Evolutionary conservation across 2,329 filamentous ascomycete species (phyloP).

Genomic region (Verticillium albo-atrum): DNA sequence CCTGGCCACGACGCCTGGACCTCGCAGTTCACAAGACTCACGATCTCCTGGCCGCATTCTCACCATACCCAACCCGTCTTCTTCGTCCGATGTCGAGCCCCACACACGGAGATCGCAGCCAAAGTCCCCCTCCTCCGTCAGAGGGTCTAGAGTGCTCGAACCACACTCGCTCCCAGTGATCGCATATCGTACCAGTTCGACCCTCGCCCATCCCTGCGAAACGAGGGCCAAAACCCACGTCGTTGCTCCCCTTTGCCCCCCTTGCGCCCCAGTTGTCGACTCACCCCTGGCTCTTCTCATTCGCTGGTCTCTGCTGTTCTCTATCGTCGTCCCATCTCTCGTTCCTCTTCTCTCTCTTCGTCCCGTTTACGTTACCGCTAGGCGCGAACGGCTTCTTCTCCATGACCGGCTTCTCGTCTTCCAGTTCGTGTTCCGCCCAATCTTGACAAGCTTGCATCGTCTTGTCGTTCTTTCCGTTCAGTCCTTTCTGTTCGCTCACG

Average conservation of each 20-base stretch:
- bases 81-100: not conserved
- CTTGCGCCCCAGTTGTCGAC: not conserved
- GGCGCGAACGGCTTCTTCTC: slow-evolving; percentile 3
- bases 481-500: slow-evolving; percentile 7
- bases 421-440: not conserved
- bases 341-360: not conserved
- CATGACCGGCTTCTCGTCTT: slow-evolving; percentile 6
- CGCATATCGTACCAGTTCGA: slow-evolving; percentile 10
- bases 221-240: slow-evolving; percentile 1
- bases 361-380: not conserved
- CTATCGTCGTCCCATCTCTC: slow-evolving; percentile 5
- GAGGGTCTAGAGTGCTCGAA: not conserved
- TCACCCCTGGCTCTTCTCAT: not conserved
- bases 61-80: not conserved
- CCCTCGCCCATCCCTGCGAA: slow-evolving; percentile 1
- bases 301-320: not conserved
- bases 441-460: not conserved
- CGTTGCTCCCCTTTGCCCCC: not conserved
- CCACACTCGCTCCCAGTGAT: not conserved
- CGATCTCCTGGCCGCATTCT: not conserved
- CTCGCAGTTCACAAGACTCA: not conserved
- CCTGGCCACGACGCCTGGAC: not conserved
- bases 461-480: slow-evolving; percentile 3
- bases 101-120: not conserved
- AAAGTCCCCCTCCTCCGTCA: too few species aligned